phyloP scores from a whole-genome alignment of 495 filamentous ascomycete genomes.

The Mytilinidion resinicola region DNA sequence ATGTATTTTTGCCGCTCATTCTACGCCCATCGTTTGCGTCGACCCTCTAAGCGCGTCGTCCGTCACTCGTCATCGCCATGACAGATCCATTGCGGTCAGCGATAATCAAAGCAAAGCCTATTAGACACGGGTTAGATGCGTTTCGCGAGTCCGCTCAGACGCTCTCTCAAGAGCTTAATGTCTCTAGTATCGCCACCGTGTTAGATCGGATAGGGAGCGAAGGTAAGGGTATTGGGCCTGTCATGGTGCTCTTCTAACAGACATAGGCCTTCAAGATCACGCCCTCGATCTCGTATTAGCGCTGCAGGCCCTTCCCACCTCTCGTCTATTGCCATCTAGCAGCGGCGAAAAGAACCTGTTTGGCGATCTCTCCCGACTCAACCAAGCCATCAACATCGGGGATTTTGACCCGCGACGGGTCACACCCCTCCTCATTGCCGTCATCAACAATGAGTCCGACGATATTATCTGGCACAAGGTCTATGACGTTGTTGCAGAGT shows the following conservation, averaged over 20 bases:
- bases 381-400: slow-evolving; percentile 5
- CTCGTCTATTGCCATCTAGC: slow-evolving; percentile 11
- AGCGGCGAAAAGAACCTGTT: slow-evolving; percentile 11
- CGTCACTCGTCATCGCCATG: slow-evolving; percentile 15
- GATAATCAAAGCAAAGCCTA: slow-evolving; percentile 24
- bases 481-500: slow-evolving; percentile 7
- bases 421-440: slow-evolving; percentile 11
- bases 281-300: slow-evolving; percentile 10
- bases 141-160: slow-evolving; percentile 14
- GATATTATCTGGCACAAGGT: slow-evolving; percentile 11
- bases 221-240: slow-evolving; percentile 6
- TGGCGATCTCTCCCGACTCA: slow-evolving; percentile 9
- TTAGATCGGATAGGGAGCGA: slow-evolving; percentile 14
- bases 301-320: slow-evolving; percentile 13
- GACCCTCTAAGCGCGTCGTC: slow-evolving; percentile 14
- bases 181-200: slow-evolving; percentile 1
- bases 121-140: slow-evolving; percentile 11
- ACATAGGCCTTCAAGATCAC: slow-evolving; percentile 8
- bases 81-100: slow-evolving; percentile 14
- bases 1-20: too few relatives aligned
- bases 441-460: slow-evolving; percentile 12
- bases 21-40: slow-evolving; percentile 3
- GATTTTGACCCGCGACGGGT: slow-evolving; percentile 12
- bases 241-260: slow-evolving; percentile 4
- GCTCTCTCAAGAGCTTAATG: slow-evolving; percentile 8